Evolutionary conservation across 164 flowering plant genomes (phyloP).

Genomic region (Protea cynaroides): DNA sequence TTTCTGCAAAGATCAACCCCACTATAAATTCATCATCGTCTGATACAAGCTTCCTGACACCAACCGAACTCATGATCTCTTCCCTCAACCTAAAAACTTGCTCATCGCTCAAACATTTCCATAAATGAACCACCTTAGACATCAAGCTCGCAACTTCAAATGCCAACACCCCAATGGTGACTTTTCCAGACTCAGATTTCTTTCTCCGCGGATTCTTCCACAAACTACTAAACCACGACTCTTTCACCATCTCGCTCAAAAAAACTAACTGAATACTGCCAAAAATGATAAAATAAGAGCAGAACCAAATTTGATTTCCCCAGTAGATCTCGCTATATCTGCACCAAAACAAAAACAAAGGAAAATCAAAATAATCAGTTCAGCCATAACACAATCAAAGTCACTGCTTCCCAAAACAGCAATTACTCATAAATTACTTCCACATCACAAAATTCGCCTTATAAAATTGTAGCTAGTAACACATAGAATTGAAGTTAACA

Average conservation of each 20-base stretch:
- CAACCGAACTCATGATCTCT: slow-evolving; percentile 47
- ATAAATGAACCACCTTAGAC: slow-evolving; percentile 71
- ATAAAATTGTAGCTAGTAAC: background rate
- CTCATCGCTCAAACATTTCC: slow-evolving; percentile 69
- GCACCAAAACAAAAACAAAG: slow-evolving; percentile 3
- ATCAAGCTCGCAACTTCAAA: slow-evolving; percentile 86
- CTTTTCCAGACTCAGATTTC: slow-evolving; percentile 33
- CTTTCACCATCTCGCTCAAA: slow-evolving; percentile 46
- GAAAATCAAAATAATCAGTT: background rate
- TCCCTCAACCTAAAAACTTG: slow-evolving; percentile 50
- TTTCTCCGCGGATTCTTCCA: slow-evolving; percentile 42
- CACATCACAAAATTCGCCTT: background rate
- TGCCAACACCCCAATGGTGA: slow-evolving; percentile 57
- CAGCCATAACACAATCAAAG: background rate
- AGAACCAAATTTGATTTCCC: background rate
- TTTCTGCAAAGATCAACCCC: slow-evolving; percentile 47
- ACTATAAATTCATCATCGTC: slow-evolving; percentile 63
- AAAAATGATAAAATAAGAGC: background rate
- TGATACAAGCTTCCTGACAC: slow-evolving; percentile 75
- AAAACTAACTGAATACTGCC: background rate
- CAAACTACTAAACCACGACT: slow-evolving; percentile 66
- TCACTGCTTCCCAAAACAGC: background rate
- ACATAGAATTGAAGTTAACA: background rate
- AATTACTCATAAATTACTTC: too few relatives aligned
- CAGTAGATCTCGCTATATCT: slow-evolving; percentile 9